Evolutionary conservation across 2,329 filamentous ascomycete species (phyloP).

Genomic region (Pleoardoris graminearum): DNA sequence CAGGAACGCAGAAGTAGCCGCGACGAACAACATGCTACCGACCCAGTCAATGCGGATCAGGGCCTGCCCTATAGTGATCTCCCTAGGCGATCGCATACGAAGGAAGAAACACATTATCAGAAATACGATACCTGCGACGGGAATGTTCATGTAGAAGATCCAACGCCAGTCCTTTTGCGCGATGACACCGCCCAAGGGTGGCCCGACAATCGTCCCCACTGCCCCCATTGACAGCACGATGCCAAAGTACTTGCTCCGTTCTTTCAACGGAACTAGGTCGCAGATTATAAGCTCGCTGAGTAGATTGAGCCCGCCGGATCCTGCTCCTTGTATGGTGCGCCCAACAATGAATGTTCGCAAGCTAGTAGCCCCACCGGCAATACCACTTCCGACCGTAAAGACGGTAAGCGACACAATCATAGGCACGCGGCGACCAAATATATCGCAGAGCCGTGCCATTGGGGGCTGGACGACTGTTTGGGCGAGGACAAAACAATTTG

Average conservation of each 20-base stretch:
- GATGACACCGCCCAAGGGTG: slow-evolving; percentile 21
- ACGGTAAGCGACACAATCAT: slow-evolving; percentile 42
- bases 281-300: slow-evolving; percentile 53
- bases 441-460: slow-evolving; percentile 53
- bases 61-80: background rate
- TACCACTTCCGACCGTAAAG: slow-evolving; percentile 57
- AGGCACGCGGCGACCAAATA: slow-evolving; percentile 54
- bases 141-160: slow-evolving; percentile 46
- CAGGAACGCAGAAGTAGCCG: slow-evolving; percentile 38
- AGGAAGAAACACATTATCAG: slow-evolving; percentile 22
- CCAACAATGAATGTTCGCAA: slow-evolving; percentile 56
- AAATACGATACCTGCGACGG: slow-evolving; percentile 23
- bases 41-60: slow-evolving; percentile 41
- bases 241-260: slow-evolving; percentile 39
- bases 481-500: slow-evolving; percentile 39
- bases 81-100: slow-evolving; percentile 38
- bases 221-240: slow-evolving; percentile 11
- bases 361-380: slow-evolving; percentile 54
- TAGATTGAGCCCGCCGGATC: slow-evolving; percentile 48
- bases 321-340: slow-evolving; percentile 57
- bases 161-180: slow-evolving; percentile 46
- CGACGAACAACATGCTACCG: slow-evolving; percentile 49
- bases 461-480: slow-evolving; percentile 51
- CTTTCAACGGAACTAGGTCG: slow-evolving; percentile 32
- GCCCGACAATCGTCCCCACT: slow-evolving; percentile 16